Percentiles rank a stretch among this genome's conserved stretches.
phyloP scores from a whole-genome alignment of 2,329 filamentous ascomycete genomes.

The Fusarium humuli region DNA sequence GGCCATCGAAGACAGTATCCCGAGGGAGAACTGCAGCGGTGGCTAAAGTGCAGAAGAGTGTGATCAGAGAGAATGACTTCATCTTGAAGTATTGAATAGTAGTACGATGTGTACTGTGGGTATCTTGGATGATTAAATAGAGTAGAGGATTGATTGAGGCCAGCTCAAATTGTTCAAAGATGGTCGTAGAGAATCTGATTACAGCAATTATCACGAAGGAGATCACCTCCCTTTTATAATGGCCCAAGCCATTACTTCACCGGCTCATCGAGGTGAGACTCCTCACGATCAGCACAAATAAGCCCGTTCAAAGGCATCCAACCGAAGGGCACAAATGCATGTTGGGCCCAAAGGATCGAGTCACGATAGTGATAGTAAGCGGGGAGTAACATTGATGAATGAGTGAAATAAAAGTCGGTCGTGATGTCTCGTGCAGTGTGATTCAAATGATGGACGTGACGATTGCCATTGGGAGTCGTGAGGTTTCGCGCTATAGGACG shows the following conservation, averaged over 20 bases:
- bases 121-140: slow-evolving; percentile 4
- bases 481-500: slow-evolving; percentile 37
- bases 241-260: neutral
- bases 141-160: slow-evolving; percentile 11
- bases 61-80: slow-evolving; percentile 29
- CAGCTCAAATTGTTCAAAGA: slow-evolving; percentile 19
- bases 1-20: slow-evolving; percentile 36
- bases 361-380: slow-evolving; percentile 24
- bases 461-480: slow-evolving; percentile 41
- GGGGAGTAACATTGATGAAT: slow-evolving; percentile 21
- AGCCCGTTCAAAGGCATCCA: slow-evolving; percentile 30
- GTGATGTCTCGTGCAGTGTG: slow-evolving; percentile 46
- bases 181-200: neutral
- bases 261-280: slow-evolving; percentile 6
- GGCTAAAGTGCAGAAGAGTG: slow-evolving; percentile 37
- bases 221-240: slow-evolving; percentile 26
- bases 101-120: neutral
- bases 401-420: slow-evolving; percentile 18
- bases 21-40: slow-evolving; percentile 41
- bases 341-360: slow-evolving; percentile 38
- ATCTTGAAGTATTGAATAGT: slow-evolving; percentile 29
- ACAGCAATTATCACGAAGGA: slow-evolving; percentile 6
- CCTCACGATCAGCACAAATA: slow-evolving; percentile 36
- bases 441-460: slow-evolving; percentile 39
- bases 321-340: slow-evolving; percentile 31